Conservation (phyloP, 441 rosid species). For the Croton laevigatus region DNA sequence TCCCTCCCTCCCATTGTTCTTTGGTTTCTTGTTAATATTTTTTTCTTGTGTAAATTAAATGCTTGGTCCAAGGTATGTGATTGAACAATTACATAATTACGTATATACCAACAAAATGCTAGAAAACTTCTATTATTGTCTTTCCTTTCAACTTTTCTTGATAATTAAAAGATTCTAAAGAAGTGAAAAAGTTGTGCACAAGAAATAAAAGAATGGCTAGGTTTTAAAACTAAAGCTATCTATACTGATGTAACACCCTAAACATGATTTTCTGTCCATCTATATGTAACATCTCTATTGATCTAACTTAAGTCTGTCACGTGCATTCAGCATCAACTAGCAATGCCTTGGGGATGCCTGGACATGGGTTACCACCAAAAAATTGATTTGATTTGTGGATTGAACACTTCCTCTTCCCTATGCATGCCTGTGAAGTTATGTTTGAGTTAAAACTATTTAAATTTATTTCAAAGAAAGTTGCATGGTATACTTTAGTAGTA, state of each 20-base stretch:
- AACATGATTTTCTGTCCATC: background rate
- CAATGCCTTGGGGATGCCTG: constrained; percentile 45
- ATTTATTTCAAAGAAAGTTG: constrained; percentile 6
- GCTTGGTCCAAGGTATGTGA: background rate
- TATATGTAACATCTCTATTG: background rate
- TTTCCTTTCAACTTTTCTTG: background rate
- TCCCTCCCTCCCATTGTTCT: background rate
- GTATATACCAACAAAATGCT: background rate
- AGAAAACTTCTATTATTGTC: background rate
- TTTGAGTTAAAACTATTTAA: background rate
- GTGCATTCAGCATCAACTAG: constrained; percentile 56
- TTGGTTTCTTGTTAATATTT: background rate
- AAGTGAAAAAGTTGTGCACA: background rate
- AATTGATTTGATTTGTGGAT: constrained; percentile 37
- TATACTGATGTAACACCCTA: background rate
- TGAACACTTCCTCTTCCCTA: constrained; percentile 43
- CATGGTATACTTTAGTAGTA: background rate
- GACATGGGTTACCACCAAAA: constrained; percentile 53
- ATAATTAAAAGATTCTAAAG: background rate
- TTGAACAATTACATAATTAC: background rate
- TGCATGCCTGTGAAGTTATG: constrained; percentile 44
- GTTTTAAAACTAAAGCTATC: background rate
- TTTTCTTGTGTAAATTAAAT: background rate
- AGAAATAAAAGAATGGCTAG: background rate
- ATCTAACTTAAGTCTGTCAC: constrained; percentile 14